Conservation (phyloP, 805 yeast genomes). For the Suhomyces vadensis region DNA sequence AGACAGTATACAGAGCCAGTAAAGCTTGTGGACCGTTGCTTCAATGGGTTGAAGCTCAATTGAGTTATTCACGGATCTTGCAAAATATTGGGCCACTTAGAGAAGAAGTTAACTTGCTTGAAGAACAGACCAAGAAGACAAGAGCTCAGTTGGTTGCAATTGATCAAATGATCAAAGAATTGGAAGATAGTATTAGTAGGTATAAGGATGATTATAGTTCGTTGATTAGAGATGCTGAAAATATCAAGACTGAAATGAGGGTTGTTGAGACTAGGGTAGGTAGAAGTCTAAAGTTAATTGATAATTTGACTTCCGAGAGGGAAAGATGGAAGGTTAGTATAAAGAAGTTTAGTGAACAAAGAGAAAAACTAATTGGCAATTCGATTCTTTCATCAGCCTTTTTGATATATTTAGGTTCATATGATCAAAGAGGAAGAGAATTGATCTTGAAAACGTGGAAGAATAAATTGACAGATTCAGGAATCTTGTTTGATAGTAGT, state of each 20-base stretch:
- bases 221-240: constrained; percentile 77
- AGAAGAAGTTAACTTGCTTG: constrained; percentile 61
- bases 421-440: constrained; percentile 51
- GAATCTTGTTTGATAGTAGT: constrained; percentile 41
- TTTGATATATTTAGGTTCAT: constrained; percentile 58
- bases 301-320: constrained; percentile 65
- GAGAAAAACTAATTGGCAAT: constrained; percentile 60
- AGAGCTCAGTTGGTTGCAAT: constrained; percentile 72
- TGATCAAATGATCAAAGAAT: constrained; percentile 75
- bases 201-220: constrained; percentile 70
- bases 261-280: constrained; percentile 58
- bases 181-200: constrained; percentile 64
- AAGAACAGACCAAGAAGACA: constrained; percentile 59
- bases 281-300: constrained; percentile 63
- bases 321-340: constrained; percentile 70
- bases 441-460: constrained; percentile 38
- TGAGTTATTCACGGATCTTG: constrained; percentile 70
- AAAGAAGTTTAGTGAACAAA: constrained; percentile 47
- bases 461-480: constrained; percentile 29
- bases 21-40: constrained; percentile 92
- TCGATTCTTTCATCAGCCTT: constrained; percentile 63
- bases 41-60: constrained; percentile 88
- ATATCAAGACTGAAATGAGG: constrained; percentile 68
- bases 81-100: constrained; percentile 74
- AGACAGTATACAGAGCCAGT: constrained; percentile 81